Conservation (phyloP, 2,329 filamentous ascomycete species). For the Parafenestella ontariensis region DNA sequence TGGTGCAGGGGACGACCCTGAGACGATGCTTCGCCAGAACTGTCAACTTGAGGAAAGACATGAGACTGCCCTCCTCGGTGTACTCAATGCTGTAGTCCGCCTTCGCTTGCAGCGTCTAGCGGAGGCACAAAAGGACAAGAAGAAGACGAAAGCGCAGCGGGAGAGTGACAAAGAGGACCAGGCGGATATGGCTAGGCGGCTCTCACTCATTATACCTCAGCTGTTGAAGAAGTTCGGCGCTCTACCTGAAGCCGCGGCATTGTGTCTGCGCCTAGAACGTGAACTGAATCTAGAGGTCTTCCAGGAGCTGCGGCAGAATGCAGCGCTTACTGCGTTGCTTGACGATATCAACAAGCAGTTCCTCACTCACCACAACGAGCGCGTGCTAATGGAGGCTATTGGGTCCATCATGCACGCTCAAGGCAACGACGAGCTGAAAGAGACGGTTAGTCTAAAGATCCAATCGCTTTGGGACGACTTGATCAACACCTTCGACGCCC, state of each 20-base stretch:
- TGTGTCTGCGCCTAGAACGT: conserved; percentile 85
- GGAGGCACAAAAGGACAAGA: conserved; percentile 66
- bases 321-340: conserved; percentile 79
- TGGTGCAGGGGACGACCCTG: conserved; percentile 64
- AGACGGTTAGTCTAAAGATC: conserved; percentile 81
- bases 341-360: conserved; percentile 96
- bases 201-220: conserved; percentile 81
- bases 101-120: conserved; percentile 70
- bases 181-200: conserved; percentile 77
- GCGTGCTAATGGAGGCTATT: conserved; percentile 83
- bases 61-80: conserved; percentile 84
- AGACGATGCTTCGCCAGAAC: conserved; percentile 71
- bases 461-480: conserved; percentile 86
- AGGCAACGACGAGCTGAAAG: conserved; percentile 85
- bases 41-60: conserved; percentile 78
- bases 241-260: conserved; percentile 82
- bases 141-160: conserved; percentile 61
- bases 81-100: conserved; percentile 83
- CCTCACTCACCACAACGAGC: conserved; percentile 85
- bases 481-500: conserved; percentile 73
- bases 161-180: conserved; percentile 74
- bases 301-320: conserved; percentile 85
- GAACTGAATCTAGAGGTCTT: conserved; percentile 87
- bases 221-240: conserved; percentile 93
- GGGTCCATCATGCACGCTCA: conserved; percentile 83